These are phyloP conservation scores for Trichophyton simii DNA, from an alignment of 2,329 filamentous ascomycete species.

Conservation along the genomic window DNA sequence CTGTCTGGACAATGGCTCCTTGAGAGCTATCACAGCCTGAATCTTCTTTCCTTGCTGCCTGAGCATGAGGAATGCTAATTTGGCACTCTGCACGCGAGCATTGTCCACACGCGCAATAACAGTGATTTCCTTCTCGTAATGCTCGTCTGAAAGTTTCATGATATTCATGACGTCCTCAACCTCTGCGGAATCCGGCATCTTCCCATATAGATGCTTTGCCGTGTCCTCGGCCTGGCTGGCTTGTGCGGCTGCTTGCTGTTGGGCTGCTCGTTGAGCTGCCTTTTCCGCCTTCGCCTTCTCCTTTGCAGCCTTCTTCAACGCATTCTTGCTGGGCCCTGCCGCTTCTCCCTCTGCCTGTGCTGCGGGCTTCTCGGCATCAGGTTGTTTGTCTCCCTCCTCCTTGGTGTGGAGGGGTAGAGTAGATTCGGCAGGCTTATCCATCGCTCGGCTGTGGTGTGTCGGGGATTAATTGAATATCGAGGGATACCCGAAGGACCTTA, in stretches of 20 bases:
- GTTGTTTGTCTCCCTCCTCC: conserved; percentile 8
- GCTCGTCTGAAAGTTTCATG: conserved; percentile 38
- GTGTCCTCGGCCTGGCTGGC: conserved; percentile 49
- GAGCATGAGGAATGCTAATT: conserved; percentile 82
- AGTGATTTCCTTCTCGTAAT: conserved; percentile 58
- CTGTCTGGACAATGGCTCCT: conserved; percentile 55
- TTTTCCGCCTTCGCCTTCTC: conserved; percentile 81
- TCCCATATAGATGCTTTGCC: conserved; percentile 66
- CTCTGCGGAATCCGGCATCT: conserved; percentile 47
- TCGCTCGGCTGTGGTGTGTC: conserved; percentile 1
- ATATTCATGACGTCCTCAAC: conserved; percentile 50
- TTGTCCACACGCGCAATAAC: conserved; percentile 78
- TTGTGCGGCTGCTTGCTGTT: conserved; percentile 57
- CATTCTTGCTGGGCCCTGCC: conserved; percentile 58
- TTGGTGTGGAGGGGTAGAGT: conserved; percentile 12
- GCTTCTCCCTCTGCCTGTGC: conserved; percentile 22
- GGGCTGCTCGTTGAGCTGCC: conserved; percentile 56
- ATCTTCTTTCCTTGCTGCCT: conserved; percentile 66
- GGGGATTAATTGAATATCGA: not conserved
- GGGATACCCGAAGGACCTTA: not conserved
- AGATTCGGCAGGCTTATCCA: conserved; percentile 12
- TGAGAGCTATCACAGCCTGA: conserved; percentile 64
- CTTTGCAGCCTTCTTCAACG: conserved; percentile 75
- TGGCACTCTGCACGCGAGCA: conserved; percentile 73
- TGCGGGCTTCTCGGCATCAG: not conserved